Base-by-base conservation (phyloP, 2,329 filamentous ascomycete species). In the Fusarium keratoplasticum region DNA sequence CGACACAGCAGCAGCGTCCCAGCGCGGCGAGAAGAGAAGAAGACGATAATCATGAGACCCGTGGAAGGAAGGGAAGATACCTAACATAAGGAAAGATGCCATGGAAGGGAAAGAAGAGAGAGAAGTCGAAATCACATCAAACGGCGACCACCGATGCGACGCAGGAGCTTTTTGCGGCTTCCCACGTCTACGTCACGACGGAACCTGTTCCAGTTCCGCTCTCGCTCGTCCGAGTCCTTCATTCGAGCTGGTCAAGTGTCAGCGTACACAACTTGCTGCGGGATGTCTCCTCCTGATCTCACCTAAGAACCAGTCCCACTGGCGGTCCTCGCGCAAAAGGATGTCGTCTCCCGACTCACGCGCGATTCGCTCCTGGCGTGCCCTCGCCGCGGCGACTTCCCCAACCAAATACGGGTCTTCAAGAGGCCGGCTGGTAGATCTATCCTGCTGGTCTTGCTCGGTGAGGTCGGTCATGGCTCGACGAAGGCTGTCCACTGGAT, bases 371-470 rank as follows among this genome's bases (percentile, higher is more conserved):
- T 89, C 88, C n/a, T 83, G 82, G 50, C 89, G 85, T 9, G 90
- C 90, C 70, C 86, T 81, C 11, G 85, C 84, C 3, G 92, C 92
- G 5, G 91, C 91, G 60, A 87, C 86, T 81, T 93, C 91, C 36
- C 92, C 92, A 2, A 93, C 92, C 11, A 93, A 83, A 66, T 91
- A 87, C 0, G 91, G 91, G 73, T 93, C 92, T 81, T 94, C 92
- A 20, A 91, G 84, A 4, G 90, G 90, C 8, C 87, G 84, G 80
- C 80, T 57, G 76, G 75, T 36, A 31, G 76, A 64, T 50, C 63
- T 44, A 25, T 76, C 74, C 60, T 71, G 66, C 33, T 66, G 55
- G 44, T 71, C 73, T 54, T 76, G 72, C 18, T 64, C 60, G 52
- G 44, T 64, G 29, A 61, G 67, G 31, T 78, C 71, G 13, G 71